Conservation (phyloP, 768 basidiomycete genomes). For the Epithele typhae region DNA sequence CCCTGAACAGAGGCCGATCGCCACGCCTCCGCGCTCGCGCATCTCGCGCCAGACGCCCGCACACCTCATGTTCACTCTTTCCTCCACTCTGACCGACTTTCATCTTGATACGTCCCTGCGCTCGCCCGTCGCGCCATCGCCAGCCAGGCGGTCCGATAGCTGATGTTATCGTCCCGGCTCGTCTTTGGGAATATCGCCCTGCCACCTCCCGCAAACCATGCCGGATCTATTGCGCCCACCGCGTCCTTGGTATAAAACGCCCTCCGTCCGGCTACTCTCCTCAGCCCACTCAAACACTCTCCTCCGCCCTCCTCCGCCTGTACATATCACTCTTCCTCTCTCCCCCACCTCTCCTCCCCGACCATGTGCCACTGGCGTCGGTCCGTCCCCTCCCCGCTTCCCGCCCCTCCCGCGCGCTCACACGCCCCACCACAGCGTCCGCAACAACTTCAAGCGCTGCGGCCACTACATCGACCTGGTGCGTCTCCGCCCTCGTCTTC, state of each 20-base stretch:
- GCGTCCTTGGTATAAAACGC: conserved; percentile 22
- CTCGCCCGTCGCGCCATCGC: conserved; percentile 18
- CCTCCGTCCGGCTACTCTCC: conserved; percentile 2
- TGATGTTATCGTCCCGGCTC: conserved; percentile 26
- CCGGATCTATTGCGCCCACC: conserved; percentile 17
- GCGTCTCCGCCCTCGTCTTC: conserved; percentile 19
- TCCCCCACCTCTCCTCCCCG: conserved; percentile 6
- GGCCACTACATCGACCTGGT: conserved; percentile 53
- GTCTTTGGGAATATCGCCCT: conserved; percentile 10
- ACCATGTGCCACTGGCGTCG: conserved; percentile 72
- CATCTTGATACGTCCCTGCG: conserved; percentile 27
- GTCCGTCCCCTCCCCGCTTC: conserved; percentile 31
- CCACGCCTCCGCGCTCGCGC: too few species aligned
- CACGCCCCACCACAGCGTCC: conserved; percentile 48
- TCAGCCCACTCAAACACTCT: conserved; percentile 14
- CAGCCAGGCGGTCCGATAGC: conserved; percentile 22
- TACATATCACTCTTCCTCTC: conserved; percentile 18
- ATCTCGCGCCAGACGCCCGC: conserved; percentile 7
- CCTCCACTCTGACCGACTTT: conserved; percentile 22
- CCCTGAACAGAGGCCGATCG: too few species aligned
- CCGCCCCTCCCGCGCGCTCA: conserved; percentile 12
- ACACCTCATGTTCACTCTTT: conserved; percentile 22
- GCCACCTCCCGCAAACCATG: conserved; percentile 3
- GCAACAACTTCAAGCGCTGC: conserved; percentile 56
- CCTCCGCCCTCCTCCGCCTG: conserved; percentile 14